Evolutionary conservation across 2,329 filamentous ascomycete species (phyloP).

Genomic region (Cytospora piceicola): DNA sequence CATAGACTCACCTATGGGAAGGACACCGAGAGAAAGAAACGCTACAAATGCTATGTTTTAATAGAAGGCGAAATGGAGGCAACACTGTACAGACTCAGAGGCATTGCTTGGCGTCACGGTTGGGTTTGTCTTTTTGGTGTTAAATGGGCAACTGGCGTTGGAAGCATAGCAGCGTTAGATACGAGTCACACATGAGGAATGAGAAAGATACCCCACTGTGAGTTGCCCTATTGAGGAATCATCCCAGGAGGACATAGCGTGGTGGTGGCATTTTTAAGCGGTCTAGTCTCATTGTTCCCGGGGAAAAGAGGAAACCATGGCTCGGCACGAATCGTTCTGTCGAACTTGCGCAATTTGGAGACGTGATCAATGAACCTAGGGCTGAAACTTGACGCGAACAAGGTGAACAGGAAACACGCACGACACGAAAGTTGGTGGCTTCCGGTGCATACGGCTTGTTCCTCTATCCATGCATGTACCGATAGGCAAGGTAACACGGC

Average conservation of each 20-base stretch:
- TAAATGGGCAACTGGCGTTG: background rate
- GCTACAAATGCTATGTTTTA: background rate
- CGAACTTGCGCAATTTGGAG: background rate
- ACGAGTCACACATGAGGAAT: conserved; percentile 3
- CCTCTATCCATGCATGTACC: background rate
- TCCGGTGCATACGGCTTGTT: background rate
- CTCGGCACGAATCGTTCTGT: background rate
- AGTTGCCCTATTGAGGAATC: background rate
- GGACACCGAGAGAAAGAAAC: background rate
- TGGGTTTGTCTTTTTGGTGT: background rate
- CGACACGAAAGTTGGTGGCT: no score
- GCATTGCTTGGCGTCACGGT: background rate
- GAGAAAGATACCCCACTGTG: conserved; percentile 1
- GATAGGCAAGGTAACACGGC: no score
- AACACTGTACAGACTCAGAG: background rate
- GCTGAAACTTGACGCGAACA: no score
- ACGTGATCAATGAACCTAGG: background rate
- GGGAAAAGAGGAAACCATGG: background rate
- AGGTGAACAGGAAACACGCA: no score
- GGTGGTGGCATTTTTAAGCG: background rate
- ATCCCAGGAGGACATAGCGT: background rate
- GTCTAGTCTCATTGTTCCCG: background rate
- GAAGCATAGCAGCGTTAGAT: background rate
- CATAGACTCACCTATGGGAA: background rate
- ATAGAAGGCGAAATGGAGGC: background rate